Conservation (phyloP, 345 rosid species). For the Eucalyptus dawsonii region DNA sequence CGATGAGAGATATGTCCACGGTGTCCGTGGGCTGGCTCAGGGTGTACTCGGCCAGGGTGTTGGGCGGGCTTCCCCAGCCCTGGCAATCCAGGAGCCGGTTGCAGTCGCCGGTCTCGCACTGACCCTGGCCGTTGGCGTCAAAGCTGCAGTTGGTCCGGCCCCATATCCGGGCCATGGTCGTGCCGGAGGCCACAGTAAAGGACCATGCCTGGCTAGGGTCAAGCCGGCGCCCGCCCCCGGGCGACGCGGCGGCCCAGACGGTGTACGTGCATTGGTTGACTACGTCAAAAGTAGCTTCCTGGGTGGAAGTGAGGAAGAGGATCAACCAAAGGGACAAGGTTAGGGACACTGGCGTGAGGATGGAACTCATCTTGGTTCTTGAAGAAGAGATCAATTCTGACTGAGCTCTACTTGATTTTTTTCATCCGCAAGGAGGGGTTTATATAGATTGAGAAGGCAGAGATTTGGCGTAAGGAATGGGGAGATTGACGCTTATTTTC, state of each 20-base stretch:
- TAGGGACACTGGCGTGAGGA: background rate
- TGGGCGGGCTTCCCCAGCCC: constrained; percentile 9
- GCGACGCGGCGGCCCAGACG: constrained; percentile 10
- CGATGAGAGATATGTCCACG: constrained; percentile 14
- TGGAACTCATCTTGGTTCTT: background rate
- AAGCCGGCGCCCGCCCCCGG: constrained; percentile 13
- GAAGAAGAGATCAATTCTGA: background rate
- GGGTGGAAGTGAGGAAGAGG: background rate
- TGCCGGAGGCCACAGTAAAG: background rate
- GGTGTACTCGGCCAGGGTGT: constrained; percentile 13
- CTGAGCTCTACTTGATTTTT: background rate
- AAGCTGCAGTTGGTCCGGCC: constrained; percentile 16
- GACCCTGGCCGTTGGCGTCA: constrained; percentile 8
- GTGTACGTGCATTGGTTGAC: constrained; percentile 11
- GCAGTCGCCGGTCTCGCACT: constrained; percentile 14
- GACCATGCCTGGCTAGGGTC: constrained; percentile 6
- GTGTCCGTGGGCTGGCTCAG: constrained; percentile 9
- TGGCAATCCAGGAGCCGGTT: constrained; percentile 2
- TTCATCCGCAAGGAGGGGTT: background rate
- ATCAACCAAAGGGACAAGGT: background rate
- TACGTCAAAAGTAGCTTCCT: background rate
- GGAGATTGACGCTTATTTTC: background rate
- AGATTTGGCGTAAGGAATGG: background rate
- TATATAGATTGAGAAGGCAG: background rate
- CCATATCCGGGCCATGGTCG: constrained; percentile 9